Evolutionary conservation across 192 early-diverging fungal genomes (phyloP).

Genomic region (Rhizoclosmatium sp.): DNA sequence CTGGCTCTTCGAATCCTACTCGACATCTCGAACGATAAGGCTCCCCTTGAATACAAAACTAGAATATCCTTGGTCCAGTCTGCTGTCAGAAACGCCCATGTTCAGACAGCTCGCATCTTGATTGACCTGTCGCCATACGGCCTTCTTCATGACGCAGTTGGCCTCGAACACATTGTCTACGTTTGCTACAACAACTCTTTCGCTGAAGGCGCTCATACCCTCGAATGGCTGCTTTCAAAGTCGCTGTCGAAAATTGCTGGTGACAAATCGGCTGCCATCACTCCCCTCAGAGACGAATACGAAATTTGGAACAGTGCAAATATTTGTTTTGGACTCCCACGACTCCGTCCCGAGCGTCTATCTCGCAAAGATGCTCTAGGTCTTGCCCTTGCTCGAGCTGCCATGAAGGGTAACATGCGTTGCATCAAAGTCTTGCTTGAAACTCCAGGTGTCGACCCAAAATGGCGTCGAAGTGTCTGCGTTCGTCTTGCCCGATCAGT

Average conservation of each 20-base stretch:
- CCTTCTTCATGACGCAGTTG: conserved; percentile 19
- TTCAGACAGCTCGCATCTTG: not conserved
- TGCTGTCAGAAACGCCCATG: not conserved
- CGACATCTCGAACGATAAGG: no score
- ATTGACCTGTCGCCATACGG: conserved; percentile 4
- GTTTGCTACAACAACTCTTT: not conserved
- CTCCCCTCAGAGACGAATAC: not conserved
- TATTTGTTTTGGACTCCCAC: conserved; percentile 6
- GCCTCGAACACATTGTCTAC: conserved; percentile 24
- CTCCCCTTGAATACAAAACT: not conserved
- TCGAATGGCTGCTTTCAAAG: conserved; percentile 26
- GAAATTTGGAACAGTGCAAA: conserved; percentile 5
- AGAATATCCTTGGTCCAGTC: not conserved
- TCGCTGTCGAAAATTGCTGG: not conserved
- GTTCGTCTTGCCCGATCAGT: not conserved
- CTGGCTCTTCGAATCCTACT: no score
- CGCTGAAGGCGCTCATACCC: not conserved
- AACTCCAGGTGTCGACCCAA: conserved; percentile 1
- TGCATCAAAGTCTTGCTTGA: conserved; percentile 17
- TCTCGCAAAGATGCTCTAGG: conserved; percentile 21
- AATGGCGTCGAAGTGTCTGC: conserved; percentile 7
- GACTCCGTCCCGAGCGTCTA: conserved; percentile 4
- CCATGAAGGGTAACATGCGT: conserved; percentile 12
- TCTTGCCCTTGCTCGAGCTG: conserved; percentile 20
- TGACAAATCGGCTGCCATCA: not conserved